A percentile compares a stretch with the other conserved stretches of the same genome.
phyloP scores from a whole-genome alignment of 371 early-diverging fungal genomes.

The Coemansia linderi region DNA sequence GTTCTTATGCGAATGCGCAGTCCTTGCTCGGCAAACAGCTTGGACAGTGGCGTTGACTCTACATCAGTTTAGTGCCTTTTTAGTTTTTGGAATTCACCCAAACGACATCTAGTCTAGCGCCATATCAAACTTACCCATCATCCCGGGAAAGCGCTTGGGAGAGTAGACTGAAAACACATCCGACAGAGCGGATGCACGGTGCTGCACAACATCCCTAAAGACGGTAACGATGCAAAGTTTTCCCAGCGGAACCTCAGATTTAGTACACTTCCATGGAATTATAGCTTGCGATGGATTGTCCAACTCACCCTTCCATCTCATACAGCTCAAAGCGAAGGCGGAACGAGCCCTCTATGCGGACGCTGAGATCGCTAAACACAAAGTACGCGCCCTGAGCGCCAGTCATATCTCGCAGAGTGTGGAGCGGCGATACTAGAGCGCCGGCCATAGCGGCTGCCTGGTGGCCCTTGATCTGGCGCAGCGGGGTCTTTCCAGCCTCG shows the following conservation, averaged over 20 bases:
- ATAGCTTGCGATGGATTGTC: not conserved
- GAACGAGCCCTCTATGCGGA: constrained; percentile 88
- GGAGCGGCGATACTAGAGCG: constrained; percentile 87
- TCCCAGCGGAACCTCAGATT: not conserved
- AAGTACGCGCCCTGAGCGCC: constrained; percentile 91
- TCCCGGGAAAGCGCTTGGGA: constrained; percentile 93
- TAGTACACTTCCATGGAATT: not conserved
- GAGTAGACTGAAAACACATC: constrained; percentile 82
- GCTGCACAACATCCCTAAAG: constrained; percentile 70
- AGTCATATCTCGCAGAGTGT: constrained; percentile 83
- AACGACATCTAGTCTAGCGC: not conserved
- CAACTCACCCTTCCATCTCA: constrained; percentile 77
- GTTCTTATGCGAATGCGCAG: constrained; percentile 89
- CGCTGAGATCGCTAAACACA: constrained; percentile 93
- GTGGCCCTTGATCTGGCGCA: constrained; percentile 40
- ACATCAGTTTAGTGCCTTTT: not conserved
- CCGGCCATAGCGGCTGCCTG: constrained; percentile 60
- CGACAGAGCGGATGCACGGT: constrained; percentile 77
- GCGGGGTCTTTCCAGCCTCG: constrained; percentile 14
- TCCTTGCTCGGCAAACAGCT: constrained; percentile 93
- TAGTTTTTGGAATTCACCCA: not conserved
- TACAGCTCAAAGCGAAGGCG: constrained; percentile 86
- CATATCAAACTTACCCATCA: constrained; percentile 64
- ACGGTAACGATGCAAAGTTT: not conserved
- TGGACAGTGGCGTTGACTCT: constrained; percentile 86